These are phyloP conservation scores for Irpex lacteus DNA, from an alignment of 1,284 basidiomycete species.

Conservation along the genomic window DNA sequence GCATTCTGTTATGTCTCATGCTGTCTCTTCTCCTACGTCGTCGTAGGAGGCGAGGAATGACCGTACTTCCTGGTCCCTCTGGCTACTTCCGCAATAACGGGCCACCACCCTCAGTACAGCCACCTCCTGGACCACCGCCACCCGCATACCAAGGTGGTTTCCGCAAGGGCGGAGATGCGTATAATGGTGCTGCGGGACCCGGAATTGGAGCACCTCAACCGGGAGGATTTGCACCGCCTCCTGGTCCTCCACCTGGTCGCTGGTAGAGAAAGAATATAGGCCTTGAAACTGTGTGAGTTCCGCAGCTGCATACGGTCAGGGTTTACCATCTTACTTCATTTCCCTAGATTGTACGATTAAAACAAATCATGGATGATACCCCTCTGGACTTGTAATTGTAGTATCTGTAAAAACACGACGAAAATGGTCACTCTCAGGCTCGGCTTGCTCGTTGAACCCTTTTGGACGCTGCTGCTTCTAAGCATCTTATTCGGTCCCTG, in stretches of 20 bases:
- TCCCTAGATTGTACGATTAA: no score
- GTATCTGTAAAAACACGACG: no score
- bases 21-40: not conserved
- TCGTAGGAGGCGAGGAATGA: slow-evolving; percentile 7
- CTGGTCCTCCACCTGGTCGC: slow-evolving; percentile 11
- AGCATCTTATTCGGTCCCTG: no score
- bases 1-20: slow-evolving; percentile 9
- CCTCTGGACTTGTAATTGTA: no score
- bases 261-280: not conserved
- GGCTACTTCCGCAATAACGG: slow-evolving; percentile 7
- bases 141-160: slow-evolving; percentile 10
- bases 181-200: not conserved
- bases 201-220: slow-evolving; percentile 6
- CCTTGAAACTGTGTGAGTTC: no score
- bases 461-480: no score
- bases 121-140: slow-evolving; percentile 6
- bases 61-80: slow-evolving; percentile 8
- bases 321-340: no score
- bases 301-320: no score
- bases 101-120: not conserved
- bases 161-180: not conserved
- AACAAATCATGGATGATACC: no score
- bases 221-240: slow-evolving; percentile 16
- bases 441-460: no score
- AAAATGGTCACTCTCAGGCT: no score